Evolutionary conservation across 75 land plant genomes (phyloP).

Genomic region (Picea glauca): DNA sequence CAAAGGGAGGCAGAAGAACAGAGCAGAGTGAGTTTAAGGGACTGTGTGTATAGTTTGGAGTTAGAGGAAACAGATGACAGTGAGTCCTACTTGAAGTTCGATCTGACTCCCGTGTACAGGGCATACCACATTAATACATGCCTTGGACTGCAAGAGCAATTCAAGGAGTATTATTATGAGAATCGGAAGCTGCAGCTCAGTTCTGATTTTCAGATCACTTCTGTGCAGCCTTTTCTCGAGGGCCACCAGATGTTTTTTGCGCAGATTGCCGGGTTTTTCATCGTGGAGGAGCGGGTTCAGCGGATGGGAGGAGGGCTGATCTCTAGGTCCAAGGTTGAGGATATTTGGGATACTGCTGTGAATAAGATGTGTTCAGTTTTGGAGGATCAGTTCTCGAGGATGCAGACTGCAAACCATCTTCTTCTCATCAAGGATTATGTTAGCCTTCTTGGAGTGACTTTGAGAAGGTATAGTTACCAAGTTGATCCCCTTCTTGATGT

Average conservation of each 20-base stretch:
- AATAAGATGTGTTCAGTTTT: slow-evolving; percentile 69
- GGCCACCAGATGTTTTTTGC: slow-evolving; percentile 80
- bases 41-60: slow-evolving; percentile 66
- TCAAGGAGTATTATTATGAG: slow-evolving; percentile 79
- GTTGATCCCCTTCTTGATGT: slow-evolving; percentile 67
- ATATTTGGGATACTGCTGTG: slow-evolving; percentile 89
- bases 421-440: slow-evolving; percentile 93
- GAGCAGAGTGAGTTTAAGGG: slow-evolving; percentile 52
- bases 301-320: slow-evolving; percentile 82
- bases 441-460: slow-evolving; percentile 77
- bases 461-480: slow-evolving; percentile 76
- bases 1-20: slow-evolving; percentile 90
- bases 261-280: slow-evolving; percentile 90
- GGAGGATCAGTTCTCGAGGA: slow-evolving; percentile 77
- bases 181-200: slow-evolving; percentile 85
- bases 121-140: slow-evolving; percentile 82
- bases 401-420: slow-evolving; percentile 85
- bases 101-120: slow-evolving; percentile 91
- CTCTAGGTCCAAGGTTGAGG: slow-evolving; percentile 56
- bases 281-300: slow-evolving; percentile 87
- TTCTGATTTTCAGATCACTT: slow-evolving; percentile 81
- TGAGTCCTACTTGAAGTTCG: slow-evolving; percentile 64
- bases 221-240: slow-evolving; percentile 80
- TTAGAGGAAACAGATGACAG: slow-evolving; percentile 73
- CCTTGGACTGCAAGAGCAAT: slow-evolving; percentile 71